These are phyloP conservation scores for Priceomyces haplophilus DNA, from an alignment of 805 yeast genomes.

Conservation along the genomic window DNA sequence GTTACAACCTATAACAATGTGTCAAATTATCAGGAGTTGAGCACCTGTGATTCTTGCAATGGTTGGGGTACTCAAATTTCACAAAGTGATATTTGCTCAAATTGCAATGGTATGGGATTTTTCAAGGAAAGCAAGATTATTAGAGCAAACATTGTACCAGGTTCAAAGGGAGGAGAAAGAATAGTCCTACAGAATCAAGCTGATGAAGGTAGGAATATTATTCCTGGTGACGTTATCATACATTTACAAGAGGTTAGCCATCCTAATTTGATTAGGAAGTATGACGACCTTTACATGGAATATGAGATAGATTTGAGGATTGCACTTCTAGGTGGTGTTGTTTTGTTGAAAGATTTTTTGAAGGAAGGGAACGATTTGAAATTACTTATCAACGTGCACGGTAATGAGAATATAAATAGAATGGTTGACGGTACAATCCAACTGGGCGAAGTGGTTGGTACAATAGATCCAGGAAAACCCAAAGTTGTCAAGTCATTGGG, in stretches of 20 bases:
- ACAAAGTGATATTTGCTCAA: slow-evolving; percentile 20
- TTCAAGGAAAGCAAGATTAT: slow-evolving; percentile 48
- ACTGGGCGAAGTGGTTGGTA: slow-evolving; percentile 51
- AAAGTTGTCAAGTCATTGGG: slow-evolving; percentile 53
- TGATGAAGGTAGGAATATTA: slow-evolving; percentile 56
- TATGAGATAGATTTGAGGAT: slow-evolving; percentile 50
- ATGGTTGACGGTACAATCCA: slow-evolving; percentile 13
- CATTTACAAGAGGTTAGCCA: slow-evolving; percentile 44
- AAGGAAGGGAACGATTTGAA: slow-evolving; percentile 30
- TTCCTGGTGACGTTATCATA: slow-evolving; percentile 68
- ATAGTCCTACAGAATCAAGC: slow-evolving; percentile 58
- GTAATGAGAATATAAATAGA: slow-evolving; percentile 15
- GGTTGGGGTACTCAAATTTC: slow-evolving; percentile 31
- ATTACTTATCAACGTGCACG: slow-evolving; percentile 36
- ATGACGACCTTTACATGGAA: slow-evolving; percentile 43
- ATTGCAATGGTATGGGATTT: slow-evolving; percentile 39
- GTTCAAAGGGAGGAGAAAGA: slow-evolving; percentile 50
- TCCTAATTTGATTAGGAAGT: slow-evolving; percentile 39
- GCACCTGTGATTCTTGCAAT: slow-evolving; percentile 31
- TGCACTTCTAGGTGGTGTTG: slow-evolving; percentile 55
- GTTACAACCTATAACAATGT: slow-evolving; percentile 41
- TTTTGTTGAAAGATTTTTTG: slow-evolving; percentile 33
- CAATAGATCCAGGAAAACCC: slow-evolving; percentile 47
- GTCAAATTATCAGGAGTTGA: slow-evolving; percentile 39
- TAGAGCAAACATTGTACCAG: slow-evolving; percentile 53